Percentiles rank a stretch among this genome's conserved stretches.
phyloP scores from a whole-genome alignment of 164 flowering plant species.

The Stephania yunnanensis region DNA sequence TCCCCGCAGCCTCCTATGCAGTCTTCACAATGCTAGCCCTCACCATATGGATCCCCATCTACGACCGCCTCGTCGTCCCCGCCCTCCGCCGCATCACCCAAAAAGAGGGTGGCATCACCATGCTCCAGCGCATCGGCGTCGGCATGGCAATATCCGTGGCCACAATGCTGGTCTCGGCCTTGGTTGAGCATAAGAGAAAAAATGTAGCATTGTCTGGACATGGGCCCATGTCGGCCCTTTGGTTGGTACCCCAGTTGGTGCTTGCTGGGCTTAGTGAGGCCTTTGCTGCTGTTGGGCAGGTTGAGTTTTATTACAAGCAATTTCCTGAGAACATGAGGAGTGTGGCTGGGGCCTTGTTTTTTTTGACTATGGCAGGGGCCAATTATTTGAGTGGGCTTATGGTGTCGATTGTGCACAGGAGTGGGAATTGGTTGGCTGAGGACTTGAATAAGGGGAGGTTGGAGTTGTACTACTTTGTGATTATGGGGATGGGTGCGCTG shows the following conservation, averaged over 20 bases:
- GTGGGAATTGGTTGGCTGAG: constrained; percentile 43
- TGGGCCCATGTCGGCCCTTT: constrained; percentile 44
- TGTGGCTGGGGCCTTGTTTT: constrained; percentile 41
- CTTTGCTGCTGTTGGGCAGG: constrained; percentile 34
- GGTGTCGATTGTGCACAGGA: constrained; percentile 21
- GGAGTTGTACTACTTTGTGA: constrained; percentile 39
- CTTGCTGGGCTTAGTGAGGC: constrained; percentile 51
- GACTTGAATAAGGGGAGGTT: constrained; percentile 48
- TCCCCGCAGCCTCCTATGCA: constrained; percentile 52
- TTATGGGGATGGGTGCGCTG: constrained; percentile 26
- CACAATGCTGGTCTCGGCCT: constrained; percentile 33
- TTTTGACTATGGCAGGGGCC: constrained; percentile 32
- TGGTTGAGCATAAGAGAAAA: constrained; percentile 40
- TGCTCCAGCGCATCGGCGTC: constrained; percentile 51
- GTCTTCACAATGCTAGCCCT: constrained; percentile 43
- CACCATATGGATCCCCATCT: constrained; percentile 56
- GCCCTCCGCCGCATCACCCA: constrained; percentile 26
- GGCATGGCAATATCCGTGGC: constrained; percentile 39
- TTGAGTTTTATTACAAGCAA: constrained; percentile 63
- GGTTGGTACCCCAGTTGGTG: constrained; percentile 49
- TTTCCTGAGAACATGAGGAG: constrained; percentile 74
- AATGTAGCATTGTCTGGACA: constrained; percentile 24
- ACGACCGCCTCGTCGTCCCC: constrained; percentile 52
- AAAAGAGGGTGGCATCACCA: constrained; percentile 45
- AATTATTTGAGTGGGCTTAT: constrained; percentile 44